Evolutionary conservation across 129 eudicot genomes (phyloP).

Genomic region (Oenanthe sinensis): DNA sequence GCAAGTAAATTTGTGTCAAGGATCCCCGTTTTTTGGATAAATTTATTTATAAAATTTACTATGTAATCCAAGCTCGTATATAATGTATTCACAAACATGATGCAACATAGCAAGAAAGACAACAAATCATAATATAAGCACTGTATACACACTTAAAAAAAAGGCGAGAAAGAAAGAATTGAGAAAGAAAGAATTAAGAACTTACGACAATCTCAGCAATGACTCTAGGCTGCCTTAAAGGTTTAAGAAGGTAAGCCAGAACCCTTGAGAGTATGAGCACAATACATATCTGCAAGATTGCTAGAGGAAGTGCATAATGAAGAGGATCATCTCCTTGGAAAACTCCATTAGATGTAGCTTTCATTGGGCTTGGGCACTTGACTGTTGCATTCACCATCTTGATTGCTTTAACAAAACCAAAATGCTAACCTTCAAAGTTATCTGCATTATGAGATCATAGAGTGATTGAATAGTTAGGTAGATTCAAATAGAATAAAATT

Average conservation of each 20-base stretch:
- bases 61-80: background rate
- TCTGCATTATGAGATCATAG: background rate
- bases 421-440: background rate
- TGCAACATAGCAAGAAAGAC: background rate
- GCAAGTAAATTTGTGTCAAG: background rate
- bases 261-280: constrained; percentile 1
- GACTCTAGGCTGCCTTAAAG: constrained; percentile 5
- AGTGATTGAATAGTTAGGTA: background rate
- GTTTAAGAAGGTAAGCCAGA: constrained; percentile 9
- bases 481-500: no score
- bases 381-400: background rate
- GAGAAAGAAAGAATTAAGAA: background rate
- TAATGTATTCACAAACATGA: background rate
- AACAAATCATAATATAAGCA: background rate
- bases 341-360: constrained; percentile 7
- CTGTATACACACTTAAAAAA: background rate
- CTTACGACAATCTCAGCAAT: constrained; percentile 9
- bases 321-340: constrained; percentile 9
- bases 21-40: background rate
- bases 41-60: no score
- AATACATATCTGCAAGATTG: background rate
- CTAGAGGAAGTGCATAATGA: constrained; percentile 6
- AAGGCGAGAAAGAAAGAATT: background rate
- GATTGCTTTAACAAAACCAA: background rate
- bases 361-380: background rate